Conservation (phyloP, 768 basidiomycete genomes). For the Rhizopogon salebrosus region DNA sequence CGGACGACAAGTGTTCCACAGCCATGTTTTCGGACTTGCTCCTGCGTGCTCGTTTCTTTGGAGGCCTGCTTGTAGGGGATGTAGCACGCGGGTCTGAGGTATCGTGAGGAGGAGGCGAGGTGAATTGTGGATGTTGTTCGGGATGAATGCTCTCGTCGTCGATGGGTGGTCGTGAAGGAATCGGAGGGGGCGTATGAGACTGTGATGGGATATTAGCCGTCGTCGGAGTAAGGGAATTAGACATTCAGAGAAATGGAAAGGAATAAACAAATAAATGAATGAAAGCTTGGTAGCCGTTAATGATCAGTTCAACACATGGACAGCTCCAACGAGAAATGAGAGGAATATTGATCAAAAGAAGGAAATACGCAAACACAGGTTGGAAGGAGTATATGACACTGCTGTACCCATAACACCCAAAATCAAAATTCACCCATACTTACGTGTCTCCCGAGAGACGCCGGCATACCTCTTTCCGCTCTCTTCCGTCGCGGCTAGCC, state of each 20-base stretch:
- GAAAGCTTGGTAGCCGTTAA: conserved; percentile 7
- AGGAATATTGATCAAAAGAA: not conserved
- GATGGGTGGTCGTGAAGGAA: conserved; percentile 16
- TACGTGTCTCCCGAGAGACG: not conserved
- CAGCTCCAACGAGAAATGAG: conserved; percentile 1
- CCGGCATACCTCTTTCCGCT: not conserved
- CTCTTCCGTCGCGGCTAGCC: not conserved
- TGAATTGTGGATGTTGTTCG: not conserved
- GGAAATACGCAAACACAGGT: not conserved
- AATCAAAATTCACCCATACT: not conserved
- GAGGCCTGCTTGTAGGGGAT: conserved; percentile 8
- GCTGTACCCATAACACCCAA: not conserved
- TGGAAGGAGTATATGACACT: not conserved
- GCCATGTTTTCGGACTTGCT: conserved; percentile 15
- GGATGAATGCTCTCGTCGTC: conserved; percentile 12
- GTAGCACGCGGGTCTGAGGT: conserved; percentile 4
- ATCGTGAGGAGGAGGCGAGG: not conserved
- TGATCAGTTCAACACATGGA: conserved; percentile 12
- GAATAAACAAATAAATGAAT: conserved; percentile 23
- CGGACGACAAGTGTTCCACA: conserved; percentile 20
- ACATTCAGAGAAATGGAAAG: conserved; percentile 15
- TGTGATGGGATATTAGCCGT: conserved; percentile 19
- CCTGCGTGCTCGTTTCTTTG: conserved; percentile 15
- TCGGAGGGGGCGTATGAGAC: conserved; percentile 7
- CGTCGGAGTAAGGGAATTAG: conserved; percentile 13